Percentiles rank a stretch among this genome's conserved stretches.
Evolutionary conservation across 225 moss, liverwort and hornwort species (phyloP).

Genomic region (Rhytidiadelphus loreus): DNA sequence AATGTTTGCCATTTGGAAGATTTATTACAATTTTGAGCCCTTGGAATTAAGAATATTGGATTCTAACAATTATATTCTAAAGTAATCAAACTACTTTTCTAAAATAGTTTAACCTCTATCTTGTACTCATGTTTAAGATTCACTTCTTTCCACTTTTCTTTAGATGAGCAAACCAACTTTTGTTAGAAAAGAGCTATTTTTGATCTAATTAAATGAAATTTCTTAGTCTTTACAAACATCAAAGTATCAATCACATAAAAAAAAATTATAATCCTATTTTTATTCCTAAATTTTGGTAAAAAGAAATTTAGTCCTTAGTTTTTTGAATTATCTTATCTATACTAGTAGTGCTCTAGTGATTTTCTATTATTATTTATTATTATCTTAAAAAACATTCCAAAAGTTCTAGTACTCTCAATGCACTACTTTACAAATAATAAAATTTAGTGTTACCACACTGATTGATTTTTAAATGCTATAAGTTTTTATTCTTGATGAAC

Average conservation of each 20-base stretch:
- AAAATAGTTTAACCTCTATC: neutral
- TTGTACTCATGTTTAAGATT: neutral
- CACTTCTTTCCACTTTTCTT: neutral
- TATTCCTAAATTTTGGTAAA: neutral
- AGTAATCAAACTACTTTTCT: neutral
- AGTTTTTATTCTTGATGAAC: no score
- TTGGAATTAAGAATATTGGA: fast-evolving
- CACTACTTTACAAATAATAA: neutral
- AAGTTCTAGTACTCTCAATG: fast-evolving
- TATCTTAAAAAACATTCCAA: neutral
- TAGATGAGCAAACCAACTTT: neutral
- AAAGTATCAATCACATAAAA: neutral
- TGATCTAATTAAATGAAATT: neutral
- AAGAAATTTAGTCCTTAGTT: neutral
- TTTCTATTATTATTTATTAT: neutral
- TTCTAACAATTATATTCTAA: neutral
- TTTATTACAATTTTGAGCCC: neutral
- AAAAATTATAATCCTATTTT: neutral
- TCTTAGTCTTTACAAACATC: neutral
- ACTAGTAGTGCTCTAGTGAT: neutral
- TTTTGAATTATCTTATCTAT: neutral
- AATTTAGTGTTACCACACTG: no score
- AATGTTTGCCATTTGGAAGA: fast-evolving
- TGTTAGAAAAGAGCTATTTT: neutral
- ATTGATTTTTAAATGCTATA: neutral